Conservation (phyloP, 2,329 filamentous ascomycete species). For the Tolypocladium guangdongense region DNA sequence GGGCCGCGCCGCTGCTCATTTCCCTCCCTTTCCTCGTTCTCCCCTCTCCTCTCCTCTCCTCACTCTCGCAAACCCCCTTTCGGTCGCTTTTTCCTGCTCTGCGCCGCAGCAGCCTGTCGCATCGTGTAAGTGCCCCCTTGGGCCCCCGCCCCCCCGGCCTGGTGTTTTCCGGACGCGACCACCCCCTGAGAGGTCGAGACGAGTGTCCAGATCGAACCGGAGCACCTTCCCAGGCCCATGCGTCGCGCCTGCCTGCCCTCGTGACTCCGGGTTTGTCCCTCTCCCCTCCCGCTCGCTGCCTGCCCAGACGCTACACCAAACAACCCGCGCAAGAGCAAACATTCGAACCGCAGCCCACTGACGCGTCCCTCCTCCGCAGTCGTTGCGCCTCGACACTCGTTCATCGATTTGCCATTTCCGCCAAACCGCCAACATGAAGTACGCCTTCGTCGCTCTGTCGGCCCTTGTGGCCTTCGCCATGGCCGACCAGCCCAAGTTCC, state of each 20-base stretch:
- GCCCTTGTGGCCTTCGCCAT: conserved; percentile 16
- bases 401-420: background rate
- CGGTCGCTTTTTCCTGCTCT: background rate
- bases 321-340: background rate
- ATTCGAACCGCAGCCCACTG: background rate
- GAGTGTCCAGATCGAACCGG: background rate
- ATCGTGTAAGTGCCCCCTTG: background rate
- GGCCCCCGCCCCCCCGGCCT: background rate
- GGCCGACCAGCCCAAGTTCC: conserved; percentile 18
- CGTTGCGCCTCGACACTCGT: background rate
- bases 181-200: no score
- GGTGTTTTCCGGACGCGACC: background rate
- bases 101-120: background rate
- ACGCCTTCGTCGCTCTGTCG: conserved; percentile 18
- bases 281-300: no score
- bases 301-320: background rate
- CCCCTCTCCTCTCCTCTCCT: background rate
- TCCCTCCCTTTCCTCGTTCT: background rate
- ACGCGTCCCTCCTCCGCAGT: background rate
- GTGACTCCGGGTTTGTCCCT: no score
- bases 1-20: background rate
- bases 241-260: background rate
- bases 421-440: conserved; percentile 22
- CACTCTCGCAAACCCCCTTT: background rate
- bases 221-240: background rate